These are phyloP conservation scores for Sicyos baderoa DNA, from an alignment of 306 rosid species.

Conservation along the genomic window DNA sequence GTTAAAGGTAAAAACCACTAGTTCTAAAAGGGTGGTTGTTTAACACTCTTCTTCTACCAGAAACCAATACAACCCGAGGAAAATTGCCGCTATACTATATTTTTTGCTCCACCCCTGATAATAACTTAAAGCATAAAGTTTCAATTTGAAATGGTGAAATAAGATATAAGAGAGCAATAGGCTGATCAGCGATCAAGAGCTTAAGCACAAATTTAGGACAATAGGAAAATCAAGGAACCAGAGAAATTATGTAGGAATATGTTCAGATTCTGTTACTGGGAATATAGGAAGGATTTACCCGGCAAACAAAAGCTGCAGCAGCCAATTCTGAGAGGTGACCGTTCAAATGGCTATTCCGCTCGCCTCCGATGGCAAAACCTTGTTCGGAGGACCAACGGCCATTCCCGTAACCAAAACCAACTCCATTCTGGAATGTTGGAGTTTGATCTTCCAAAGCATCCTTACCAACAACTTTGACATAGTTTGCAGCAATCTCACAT, in stretches of 20 bases:
- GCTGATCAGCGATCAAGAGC: background rate
- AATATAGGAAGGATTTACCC: constrained; percentile 40
- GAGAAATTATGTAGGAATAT: background rate
- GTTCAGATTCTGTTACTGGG: background rate
- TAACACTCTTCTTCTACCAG: no score
- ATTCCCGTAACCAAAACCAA: constrained; percentile 80
- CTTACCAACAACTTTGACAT: constrained; percentile 70
- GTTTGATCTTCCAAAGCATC: constrained; percentile 27
- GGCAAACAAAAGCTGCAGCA: constrained; percentile 94
- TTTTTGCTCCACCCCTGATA: background rate
- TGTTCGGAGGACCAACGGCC: constrained; percentile 77
- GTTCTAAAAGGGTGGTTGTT: no score
- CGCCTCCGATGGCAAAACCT: constrained; percentile 92
- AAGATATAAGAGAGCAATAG: background rate
- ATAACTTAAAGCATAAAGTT: background rate
- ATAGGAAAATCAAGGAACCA: background rate
- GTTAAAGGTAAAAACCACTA: background rate
- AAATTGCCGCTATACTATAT: background rate
- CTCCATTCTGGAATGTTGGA: constrained; percentile 65
- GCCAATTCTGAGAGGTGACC: constrained; percentile 96
- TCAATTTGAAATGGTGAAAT: background rate
- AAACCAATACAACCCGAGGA: no score
- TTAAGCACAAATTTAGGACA: background rate
- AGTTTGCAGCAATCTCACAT: constrained; percentile 88
- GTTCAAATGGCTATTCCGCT: constrained; percentile 70